Conservation (phyloP, 169 alveolate species). For the Amoebophrya sp. region DNA sequence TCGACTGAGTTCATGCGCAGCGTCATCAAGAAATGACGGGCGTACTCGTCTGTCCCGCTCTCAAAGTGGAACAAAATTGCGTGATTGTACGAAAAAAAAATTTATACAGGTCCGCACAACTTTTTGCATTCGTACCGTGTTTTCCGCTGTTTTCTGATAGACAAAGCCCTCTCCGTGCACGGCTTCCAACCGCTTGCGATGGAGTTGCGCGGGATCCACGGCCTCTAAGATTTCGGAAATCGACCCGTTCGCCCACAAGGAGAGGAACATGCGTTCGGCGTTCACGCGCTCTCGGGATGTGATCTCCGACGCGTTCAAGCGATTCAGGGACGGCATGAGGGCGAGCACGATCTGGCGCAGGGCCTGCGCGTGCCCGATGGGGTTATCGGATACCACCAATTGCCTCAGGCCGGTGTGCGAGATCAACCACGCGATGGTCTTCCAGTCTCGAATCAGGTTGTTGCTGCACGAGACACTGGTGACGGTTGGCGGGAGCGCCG, state of each 20-base stretch:
- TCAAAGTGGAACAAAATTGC: no score
- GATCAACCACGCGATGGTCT: not conserved
- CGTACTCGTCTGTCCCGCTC: no score
- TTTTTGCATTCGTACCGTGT: not conserved
- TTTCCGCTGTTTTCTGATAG: not conserved
- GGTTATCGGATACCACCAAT: not conserved
- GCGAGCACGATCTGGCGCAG: not conserved
- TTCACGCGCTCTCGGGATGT: not conserved
- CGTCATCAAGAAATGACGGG: no score
- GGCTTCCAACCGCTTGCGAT: not conserved
- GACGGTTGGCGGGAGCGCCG: not conserved
- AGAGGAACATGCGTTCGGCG: not conserved
- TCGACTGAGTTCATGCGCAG: no score
- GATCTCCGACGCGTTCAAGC: not conserved
- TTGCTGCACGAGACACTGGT: not conserved
- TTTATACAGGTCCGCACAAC: no score
- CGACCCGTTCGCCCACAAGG: not conserved
- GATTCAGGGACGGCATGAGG: not conserved
- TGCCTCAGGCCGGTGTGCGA: not conserved
- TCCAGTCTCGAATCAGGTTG: not conserved
- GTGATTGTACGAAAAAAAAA: no score
- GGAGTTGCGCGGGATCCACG: not conserved
- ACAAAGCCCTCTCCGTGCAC: not conserved
- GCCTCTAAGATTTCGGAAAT: not conserved
- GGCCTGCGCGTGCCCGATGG: not conserved